Conservation (phyloP, 192 early-diverging fungal genomes). For the Bifiguratus adelaidae region DNA sequence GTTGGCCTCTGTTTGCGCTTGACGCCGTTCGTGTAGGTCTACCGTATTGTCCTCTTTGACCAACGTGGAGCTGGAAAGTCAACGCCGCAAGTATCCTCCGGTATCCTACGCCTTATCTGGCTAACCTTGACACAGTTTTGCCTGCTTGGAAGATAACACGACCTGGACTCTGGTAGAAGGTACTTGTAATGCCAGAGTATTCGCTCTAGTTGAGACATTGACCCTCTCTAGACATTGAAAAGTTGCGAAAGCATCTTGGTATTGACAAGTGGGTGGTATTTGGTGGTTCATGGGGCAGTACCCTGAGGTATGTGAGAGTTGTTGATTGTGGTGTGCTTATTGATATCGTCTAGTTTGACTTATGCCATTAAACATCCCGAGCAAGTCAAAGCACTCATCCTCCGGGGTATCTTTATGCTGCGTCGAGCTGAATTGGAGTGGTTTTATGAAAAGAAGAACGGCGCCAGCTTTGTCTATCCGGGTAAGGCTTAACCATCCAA, state of each 20-base stretch:
- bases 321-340: background rate
- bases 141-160: conserved; percentile 50
- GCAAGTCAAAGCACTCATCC: conserved; percentile 50
- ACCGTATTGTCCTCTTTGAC: conserved; percentile 56
- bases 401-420: conserved; percentile 57
- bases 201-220: no score
- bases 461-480: conserved; percentile 53
- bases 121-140: conserved; percentile 15
- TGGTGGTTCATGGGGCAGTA: conserved; percentile 62
- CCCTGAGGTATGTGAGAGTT: conserved; percentile 27
- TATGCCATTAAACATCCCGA: conserved; percentile 53
- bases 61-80: conserved; percentile 59
- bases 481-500: conserved; percentile 7
- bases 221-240: conserved; percentile 60
- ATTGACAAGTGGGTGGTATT: conserved; percentile 70
- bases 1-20: no score
- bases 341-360: conserved; percentile 19
- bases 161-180: conserved; percentile 56
- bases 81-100: no score
- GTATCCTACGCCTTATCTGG: no score
- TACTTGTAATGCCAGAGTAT: no score
- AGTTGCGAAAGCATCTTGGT: conserved; percentile 39
- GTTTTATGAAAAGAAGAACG: conserved; percentile 54
- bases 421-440: conserved; percentile 42
- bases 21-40: no score